Percentiles rank a stretch among this genome's conserved stretches.
phyloP scores from a whole-genome alignment of 495 filamentous ascomycete species.

The Podospora bellae-mahoneyi region DNA sequence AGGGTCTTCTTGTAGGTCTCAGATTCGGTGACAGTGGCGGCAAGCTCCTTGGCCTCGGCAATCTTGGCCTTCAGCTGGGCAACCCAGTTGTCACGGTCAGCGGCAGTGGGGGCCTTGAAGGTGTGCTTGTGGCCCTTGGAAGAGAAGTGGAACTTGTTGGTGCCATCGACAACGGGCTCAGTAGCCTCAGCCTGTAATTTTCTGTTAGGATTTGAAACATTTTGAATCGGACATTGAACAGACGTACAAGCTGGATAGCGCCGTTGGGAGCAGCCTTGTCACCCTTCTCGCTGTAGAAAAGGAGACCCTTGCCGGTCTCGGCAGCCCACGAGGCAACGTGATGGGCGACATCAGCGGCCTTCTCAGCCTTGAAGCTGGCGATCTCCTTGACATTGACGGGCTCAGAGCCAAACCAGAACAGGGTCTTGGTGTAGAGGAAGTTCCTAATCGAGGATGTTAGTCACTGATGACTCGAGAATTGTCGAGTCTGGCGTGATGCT shows the following conservation, averaged over 20 bases:
- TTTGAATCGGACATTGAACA: neutral
- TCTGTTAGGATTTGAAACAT: constrained; percentile 20
- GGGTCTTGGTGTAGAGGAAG: constrained; percentile 47
- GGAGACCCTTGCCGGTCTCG: constrained; percentile 91
- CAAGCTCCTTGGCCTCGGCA: constrained; percentile 71
- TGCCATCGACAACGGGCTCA: constrained; percentile 69
- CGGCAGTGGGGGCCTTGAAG: constrained; percentile 69
- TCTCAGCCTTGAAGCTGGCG: constrained; percentile 74
- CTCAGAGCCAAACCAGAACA: constrained; percentile 92
- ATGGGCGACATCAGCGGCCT: constrained; percentile 71
- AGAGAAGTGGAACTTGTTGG: constrained; percentile 79
- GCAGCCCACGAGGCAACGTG: constrained; percentile 81
- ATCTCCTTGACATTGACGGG: constrained; percentile 73
- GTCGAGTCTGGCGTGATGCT: neutral
- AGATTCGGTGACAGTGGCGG: constrained; percentile 61
- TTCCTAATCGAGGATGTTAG: constrained; percentile 32
- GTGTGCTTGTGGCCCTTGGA: constrained; percentile 82
- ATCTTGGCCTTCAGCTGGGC: constrained; percentile 71
- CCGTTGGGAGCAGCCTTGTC: constrained; percentile 76
- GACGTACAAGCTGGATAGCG: constrained; percentile 77
- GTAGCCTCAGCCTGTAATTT: constrained; percentile 68
- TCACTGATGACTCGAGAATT: constrained; percentile 21
- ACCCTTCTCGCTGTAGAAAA: constrained; percentile 83
- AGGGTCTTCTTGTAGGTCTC: constrained; percentile 77
- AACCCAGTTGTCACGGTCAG: constrained; percentile 91